phyloP scores from a whole-genome alignment of 1,139 yeast species.

The Kodamaea alishanica region DNA sequence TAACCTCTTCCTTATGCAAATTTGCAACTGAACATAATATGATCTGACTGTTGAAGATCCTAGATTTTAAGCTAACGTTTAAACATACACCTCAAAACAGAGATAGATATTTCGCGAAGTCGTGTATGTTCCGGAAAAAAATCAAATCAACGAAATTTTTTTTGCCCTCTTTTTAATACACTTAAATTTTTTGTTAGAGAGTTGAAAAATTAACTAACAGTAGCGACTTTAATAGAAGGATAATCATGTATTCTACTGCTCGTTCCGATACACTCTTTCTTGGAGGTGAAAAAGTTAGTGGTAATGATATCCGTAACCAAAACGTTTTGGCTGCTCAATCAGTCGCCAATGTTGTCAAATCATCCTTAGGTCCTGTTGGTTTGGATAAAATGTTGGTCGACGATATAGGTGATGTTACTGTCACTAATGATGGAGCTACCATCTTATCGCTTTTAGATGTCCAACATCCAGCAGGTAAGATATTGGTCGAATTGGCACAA shows the following conservation, averaged over 20 bases:
- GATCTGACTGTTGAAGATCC: too few relatives aligned
- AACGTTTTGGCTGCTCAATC: slow-evolving; percentile 95
- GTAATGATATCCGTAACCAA: slow-evolving; percentile 94
- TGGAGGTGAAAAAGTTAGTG: slow-evolving; percentile 94
- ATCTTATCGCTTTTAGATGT: slow-evolving; percentile 87
- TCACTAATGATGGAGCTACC: slow-evolving; percentile 98
- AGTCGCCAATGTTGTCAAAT: slow-evolving; percentile 95
- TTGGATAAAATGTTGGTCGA: slow-evolving; percentile 98
- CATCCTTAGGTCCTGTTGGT: slow-evolving; percentile 97
- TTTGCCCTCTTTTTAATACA: slow-evolving; percentile 4
- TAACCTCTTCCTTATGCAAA: too few relatives aligned
- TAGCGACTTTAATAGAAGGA: too few relatives aligned
- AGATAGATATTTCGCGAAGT: too few relatives aligned
- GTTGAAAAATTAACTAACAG: too few relatives aligned
- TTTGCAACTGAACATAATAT: too few relatives aligned
- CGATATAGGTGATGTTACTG: slow-evolving; percentile 98
- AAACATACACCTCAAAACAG: too few relatives aligned
- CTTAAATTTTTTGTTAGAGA: not conserved
- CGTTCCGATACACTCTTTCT: slow-evolving; percentile 90
- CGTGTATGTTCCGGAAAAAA: too few relatives aligned
- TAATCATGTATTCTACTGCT: slow-evolving; percentile 51
- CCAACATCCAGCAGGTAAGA: slow-evolving; percentile 98
- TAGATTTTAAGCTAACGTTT: too few relatives aligned
- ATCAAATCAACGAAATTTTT: slow-evolving; percentile 5
- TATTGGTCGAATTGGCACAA: slow-evolving; percentile 93